Conservation (phyloP, 108 stramenopile genomes). For the Conticribra guillardii region DNA sequence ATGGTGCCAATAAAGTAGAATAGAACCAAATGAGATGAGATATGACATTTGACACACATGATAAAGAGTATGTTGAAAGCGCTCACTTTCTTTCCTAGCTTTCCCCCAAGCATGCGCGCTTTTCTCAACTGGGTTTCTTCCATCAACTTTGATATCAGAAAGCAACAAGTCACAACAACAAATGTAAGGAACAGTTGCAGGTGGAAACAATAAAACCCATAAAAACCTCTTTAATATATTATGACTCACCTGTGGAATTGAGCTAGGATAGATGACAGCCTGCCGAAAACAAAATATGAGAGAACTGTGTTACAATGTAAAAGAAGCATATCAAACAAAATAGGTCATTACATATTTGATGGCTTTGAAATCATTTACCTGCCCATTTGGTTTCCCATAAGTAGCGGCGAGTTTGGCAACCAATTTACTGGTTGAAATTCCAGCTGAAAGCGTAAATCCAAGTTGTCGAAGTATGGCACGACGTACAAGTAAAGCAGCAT, state of each 20-base stretch:
- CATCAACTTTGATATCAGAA: slow-evolving; percentile 41
- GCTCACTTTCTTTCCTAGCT: slow-evolving; percentile 66
- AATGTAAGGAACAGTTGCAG: too few relatives aligned
- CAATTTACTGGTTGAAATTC: slow-evolving; percentile 79
- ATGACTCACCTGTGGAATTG: slow-evolving; percentile 38
- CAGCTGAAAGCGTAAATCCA: slow-evolving; percentile 83
- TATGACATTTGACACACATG: neutral
- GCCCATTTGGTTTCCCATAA: slow-evolving; percentile 88
- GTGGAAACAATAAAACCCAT: too few relatives aligned
- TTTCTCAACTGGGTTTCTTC: slow-evolving; percentile 72
- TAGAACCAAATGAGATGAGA: neutral
- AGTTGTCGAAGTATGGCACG: slow-evolving; percentile 59
- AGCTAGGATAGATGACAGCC: slow-evolving; percentile 67
- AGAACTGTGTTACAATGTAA: neutral
- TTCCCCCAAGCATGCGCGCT: slow-evolving; percentile 86
- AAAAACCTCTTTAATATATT: too few relatives aligned
- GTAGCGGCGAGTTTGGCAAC: slow-evolving; percentile 86
- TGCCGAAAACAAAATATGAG: neutral
- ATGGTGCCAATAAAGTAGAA: too few relatives aligned
- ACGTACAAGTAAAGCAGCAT: slow-evolving; percentile 61
- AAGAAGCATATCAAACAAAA: slow-evolving; percentile 2
- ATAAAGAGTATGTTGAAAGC: neutral
- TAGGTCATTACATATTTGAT: too few relatives aligned
- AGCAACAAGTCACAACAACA: neutral
- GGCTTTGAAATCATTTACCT: too few relatives aligned